phyloP scores from a whole-genome alignment of 2,329 filamentous ascomycete genomes.

The Colletotrichum orbiculare region DNA sequence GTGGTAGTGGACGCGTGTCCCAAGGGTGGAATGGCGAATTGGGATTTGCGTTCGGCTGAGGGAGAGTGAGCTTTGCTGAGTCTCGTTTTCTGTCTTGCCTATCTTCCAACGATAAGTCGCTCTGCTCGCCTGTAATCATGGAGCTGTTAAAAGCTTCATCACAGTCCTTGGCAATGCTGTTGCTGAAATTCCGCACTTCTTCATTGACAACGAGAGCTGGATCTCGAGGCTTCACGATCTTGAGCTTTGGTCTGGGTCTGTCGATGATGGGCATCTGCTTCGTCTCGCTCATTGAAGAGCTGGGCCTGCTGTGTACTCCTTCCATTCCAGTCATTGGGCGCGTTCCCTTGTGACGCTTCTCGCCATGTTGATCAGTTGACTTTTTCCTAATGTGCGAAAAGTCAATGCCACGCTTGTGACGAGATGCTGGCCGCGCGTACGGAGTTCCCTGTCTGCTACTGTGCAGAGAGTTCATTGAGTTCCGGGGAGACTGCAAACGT shows the following conservation, averaged over 20 bases:
- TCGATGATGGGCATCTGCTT: slow-evolving; percentile 35
- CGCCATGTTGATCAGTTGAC: slow-evolving; percentile 36
- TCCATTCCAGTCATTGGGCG: neutral
- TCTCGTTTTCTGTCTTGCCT: slow-evolving; percentile 46
- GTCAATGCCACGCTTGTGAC: slow-evolving; percentile 65
- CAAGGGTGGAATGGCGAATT: slow-evolving; percentile 49
- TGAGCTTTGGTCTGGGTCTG: slow-evolving; percentile 39
- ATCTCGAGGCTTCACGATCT: slow-evolving; percentile 38
- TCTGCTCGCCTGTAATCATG: slow-evolving; percentile 53
- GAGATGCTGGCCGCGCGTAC: slow-evolving; percentile 54
- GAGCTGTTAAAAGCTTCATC: slow-evolving; percentile 86
- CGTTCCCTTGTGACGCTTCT: slow-evolving; percentile 26
- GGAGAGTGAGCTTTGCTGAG: slow-evolving; percentile 56
- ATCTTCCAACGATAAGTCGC: slow-evolving; percentile 44
- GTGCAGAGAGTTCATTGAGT: slow-evolving; percentile 62
- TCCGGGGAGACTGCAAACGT: slow-evolving; percentile 48
- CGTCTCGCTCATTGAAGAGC: slow-evolving; percentile 7
- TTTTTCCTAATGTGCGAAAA: slow-evolving; percentile 62
- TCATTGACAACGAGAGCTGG: slow-evolving; percentile 64
- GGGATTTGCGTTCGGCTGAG: slow-evolving; percentile 48
- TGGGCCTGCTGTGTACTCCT: slow-evolving; percentile 6
- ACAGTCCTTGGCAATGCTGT: slow-evolving; percentile 87
- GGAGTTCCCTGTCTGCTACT: slow-evolving; percentile 57
- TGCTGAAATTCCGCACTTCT: slow-evolving; percentile 85
- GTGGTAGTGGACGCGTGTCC: slow-evolving; percentile 63